A percentile compares a stretch with the other conserved stretches of the same genome.
Conservation (phyloP, 1,284 basidiomycete genomes). For the Ustilago shanxiensis region DNA sequence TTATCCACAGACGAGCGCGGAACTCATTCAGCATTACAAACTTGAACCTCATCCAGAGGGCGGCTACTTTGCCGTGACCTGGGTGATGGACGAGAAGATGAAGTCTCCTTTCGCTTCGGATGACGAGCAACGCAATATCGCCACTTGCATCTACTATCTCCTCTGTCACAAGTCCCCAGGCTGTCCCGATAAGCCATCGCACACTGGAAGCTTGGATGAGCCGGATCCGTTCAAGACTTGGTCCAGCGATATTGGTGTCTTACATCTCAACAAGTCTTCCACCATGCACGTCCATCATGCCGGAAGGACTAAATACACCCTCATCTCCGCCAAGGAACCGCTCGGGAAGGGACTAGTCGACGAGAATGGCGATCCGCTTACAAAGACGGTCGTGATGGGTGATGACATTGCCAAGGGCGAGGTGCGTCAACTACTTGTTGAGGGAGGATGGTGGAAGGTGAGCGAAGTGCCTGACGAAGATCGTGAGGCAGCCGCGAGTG, state of each 20-base stretch:
- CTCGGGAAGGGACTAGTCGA: constrained; percentile 40
- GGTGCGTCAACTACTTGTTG: constrained; percentile 53
- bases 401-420: constrained; percentile 45
- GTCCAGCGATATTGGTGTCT: constrained; percentile 46
- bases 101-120: constrained; percentile 47
- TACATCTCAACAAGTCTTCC: constrained; percentile 50
- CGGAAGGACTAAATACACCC: constrained; percentile 52
- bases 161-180: constrained; percentile 41
- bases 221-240: constrained; percentile 41
- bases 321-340: constrained; percentile 51
- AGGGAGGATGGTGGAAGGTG: constrained; percentile 58
- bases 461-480: constrained; percentile 50
- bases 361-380: constrained; percentile 34
- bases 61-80: constrained; percentile 50
- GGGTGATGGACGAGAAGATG: constrained; percentile 29
- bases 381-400: constrained; percentile 49
- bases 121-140: constrained; percentile 34
- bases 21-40: constrained; percentile 44
- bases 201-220: constrained; percentile 13
- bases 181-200: constrained; percentile 15
- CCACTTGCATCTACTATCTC: constrained; percentile 54
- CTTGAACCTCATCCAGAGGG: constrained; percentile 54
- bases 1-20: constrained; percentile 45
- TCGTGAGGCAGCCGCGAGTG: constrained; percentile 12
- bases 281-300: constrained; percentile 58